A percentile compares a stretch with the other conserved stretches of the same genome.
Evolutionary conservation across 2,329 filamentous ascomycete genomes (phyloP).

Genomic region (Pseudogymnoascus pannorum): DNA sequence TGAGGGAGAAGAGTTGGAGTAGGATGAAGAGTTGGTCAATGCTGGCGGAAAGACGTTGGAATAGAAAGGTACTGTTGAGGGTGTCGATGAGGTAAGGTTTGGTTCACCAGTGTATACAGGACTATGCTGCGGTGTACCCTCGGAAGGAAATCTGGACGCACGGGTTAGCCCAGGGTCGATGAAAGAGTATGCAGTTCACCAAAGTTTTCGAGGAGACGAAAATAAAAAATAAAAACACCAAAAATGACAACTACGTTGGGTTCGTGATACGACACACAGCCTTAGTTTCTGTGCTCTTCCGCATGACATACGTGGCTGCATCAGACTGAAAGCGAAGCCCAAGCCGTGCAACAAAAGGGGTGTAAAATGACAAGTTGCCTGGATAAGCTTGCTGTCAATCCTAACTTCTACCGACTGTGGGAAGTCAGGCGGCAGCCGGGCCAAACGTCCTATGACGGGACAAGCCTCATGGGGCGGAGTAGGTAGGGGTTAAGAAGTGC

Average conservation of each 20-base stretch:
- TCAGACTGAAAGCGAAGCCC: conserved; percentile 5
- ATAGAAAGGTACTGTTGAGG: conserved; percentile 25
- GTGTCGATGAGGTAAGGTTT: conserved; percentile 23
- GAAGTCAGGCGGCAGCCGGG: conserved; percentile 1
- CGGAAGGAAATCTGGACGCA: conserved; percentile 4
- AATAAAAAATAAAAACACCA: conserved; percentile 2
- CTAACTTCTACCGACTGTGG: conserved; percentile 1
- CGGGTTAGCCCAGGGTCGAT: not conserved
- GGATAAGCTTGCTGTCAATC: not conserved
- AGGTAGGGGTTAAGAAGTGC: conserved; percentile 1
- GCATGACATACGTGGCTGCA: conserved; percentile 8
- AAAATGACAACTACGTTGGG: conserved; percentile 9
- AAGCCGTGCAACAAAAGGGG: not conserved
- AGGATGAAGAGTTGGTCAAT: conserved; percentile 26
- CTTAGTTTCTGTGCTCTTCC: conserved; percentile 3
- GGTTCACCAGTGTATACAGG: conserved; percentile 29
- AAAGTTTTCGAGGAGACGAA: not conserved
- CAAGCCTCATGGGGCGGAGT: not conserved
- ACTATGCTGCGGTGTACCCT: conserved; percentile 19
- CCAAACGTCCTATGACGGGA: not conserved
- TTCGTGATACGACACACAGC: conserved; percentile 3
- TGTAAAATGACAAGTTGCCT: conserved; percentile 4
- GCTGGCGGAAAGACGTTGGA: conserved; percentile 24
- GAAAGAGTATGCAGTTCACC: conserved; percentile 4
- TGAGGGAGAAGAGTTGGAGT: conserved; percentile 24